A percentile compares a stretch with the other conserved stretches of the same genome.
Evolutionary conservation across 768 basidiomycete genomes (phyloP).

Genomic region (Asterophora parasitica): DNA sequence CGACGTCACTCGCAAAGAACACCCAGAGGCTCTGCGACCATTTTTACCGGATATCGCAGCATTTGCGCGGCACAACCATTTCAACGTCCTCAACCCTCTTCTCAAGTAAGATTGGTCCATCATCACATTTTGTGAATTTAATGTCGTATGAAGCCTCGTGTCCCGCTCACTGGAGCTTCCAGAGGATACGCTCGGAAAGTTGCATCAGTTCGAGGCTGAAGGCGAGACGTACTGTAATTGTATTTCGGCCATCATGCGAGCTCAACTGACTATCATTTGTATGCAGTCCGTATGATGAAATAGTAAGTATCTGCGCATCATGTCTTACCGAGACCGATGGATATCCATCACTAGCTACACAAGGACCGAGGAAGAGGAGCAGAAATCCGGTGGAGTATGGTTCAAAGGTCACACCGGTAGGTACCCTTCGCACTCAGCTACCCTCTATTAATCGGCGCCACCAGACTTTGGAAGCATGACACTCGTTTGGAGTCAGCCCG

Average conservation of each 20-base stretch:
- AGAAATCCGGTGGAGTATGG: constrained; percentile 41
- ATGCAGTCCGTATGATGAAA: constrained; percentile 42
- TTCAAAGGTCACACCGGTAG: constrained; percentile 46
- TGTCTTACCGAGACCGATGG: too few species aligned
- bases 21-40: constrained; percentile 33
- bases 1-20: constrained; percentile 26
- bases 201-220: constrained; percentile 31
- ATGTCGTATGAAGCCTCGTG: too few species aligned
- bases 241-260: not conserved
- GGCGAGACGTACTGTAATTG: constrained; percentile 31
- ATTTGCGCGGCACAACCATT: constrained; percentile 33
- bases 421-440: not conserved
- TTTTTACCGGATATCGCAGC: constrained; percentile 31
- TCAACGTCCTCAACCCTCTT: constrained; percentile 31
- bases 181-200: constrained; percentile 38
- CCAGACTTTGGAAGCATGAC: constrained; percentile 42
- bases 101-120: constrained; percentile 32
- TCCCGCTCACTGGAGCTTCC: constrained; percentile 42
- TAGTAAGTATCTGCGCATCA: constrained; percentile 40
- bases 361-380: constrained; percentile 37
- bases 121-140: too few species aligned
- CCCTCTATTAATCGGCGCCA: not conserved
- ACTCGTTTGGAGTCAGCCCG: constrained; percentile 45
- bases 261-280: not conserved
- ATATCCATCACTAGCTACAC: constrained; percentile 37